phyloP scores from a whole-genome alignment of 1,284 basidiomycete genomes.

The Vanrija humicola region DNA sequence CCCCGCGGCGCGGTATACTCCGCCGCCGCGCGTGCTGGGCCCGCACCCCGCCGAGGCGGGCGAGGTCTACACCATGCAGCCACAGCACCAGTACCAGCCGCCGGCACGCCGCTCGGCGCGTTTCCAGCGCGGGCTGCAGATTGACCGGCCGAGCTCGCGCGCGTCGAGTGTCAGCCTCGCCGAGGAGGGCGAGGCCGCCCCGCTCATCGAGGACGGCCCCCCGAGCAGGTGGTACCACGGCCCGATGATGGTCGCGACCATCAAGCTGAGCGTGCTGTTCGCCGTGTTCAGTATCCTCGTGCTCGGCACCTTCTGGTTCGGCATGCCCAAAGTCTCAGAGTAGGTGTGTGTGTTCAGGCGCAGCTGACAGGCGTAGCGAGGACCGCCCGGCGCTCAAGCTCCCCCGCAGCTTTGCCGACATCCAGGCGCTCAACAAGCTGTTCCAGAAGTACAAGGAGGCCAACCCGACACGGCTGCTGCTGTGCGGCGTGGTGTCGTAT shows the following conservation, averaged over 20 bases:
- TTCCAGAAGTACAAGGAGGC: conserved; percentile 85
- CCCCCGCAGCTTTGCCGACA: conserved; percentile 75
- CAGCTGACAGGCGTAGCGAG: conserved; percentile 51
- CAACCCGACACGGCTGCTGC: conserved; percentile 71
- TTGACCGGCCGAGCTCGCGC: too few relatives aligned
- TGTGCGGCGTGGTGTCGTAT: conserved; percentile 82
- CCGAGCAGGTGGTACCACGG: conserved; percentile 42
- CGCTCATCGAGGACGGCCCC: too few relatives aligned
- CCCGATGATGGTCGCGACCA: conserved; percentile 68
- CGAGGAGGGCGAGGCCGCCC: too few relatives aligned
- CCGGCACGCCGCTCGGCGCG: too few relatives aligned
- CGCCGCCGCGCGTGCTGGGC: too few relatives aligned
- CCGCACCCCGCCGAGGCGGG: too few relatives aligned
- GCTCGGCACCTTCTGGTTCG: conserved; percentile 69
- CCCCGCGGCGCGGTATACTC: too few relatives aligned
- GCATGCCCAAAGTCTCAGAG: conserved; percentile 73
- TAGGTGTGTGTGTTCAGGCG: conserved; percentile 50
- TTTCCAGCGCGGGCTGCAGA: too few relatives aligned
- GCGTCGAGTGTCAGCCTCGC: too few relatives aligned
- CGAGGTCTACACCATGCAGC: too few relatives aligned
- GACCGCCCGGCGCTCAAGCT: conserved; percentile 71
- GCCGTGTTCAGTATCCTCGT: conserved; percentile 64
- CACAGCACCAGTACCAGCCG: too few relatives aligned
- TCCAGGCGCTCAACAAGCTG: conserved; percentile 73
- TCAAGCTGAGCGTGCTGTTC: conserved; percentile 79